Base-by-base conservation (phyloP, 805 yeast species). In the Candida andamanensis region DNA sequence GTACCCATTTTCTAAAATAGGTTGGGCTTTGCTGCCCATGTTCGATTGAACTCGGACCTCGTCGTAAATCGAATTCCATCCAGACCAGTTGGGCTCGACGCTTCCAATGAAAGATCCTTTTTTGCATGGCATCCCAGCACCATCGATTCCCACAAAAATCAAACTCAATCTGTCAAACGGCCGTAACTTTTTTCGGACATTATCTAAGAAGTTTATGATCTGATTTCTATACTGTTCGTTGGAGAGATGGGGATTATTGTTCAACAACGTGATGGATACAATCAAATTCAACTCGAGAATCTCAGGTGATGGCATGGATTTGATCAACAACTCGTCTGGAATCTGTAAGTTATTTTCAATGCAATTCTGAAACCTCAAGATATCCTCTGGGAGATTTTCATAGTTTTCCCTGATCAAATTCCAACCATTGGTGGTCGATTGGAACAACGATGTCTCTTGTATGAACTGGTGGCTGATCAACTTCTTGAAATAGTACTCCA, bases 371-470 rank as follows among this genome's bases (percentile, higher is more conserved):
- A 60, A 63, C 30, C 52, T 53, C 14, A 53, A 41, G 2, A 69
- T 59, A 28, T 66, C 70, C 3, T 43, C 39, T 1, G 76, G 77
- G 2, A 70, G 32, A 43, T 11, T 35, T 24, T 6, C 56, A 37
- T 10, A 46, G 33, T 52, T 49, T 7, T 47, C 52, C 6, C 60
- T 50, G 6, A 73, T 45, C 7, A 69, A 40, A 7, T 47, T 48
- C 77, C 81, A 72, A 1, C 69, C 67, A 40, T 68, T 76, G 1
- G 69, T 59, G 1, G 81, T 69, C 39, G 75, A 50, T 44, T 74
- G 76, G 19, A 59, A 57, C 16, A 74, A 32, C 19, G 45, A 41
- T 4, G 47, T 45, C 17, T 40, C 72, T 61, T 6, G 58, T 32
- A 12, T 28, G 14, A 34, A 22, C 24, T 35, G 11, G 37, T 39